Percentiles rank a stretch among this genome's conserved stretches.
phyloP scores from a whole-genome alignment of 768 basidiomycete species.

The Asterophora parasitica region DNA sequence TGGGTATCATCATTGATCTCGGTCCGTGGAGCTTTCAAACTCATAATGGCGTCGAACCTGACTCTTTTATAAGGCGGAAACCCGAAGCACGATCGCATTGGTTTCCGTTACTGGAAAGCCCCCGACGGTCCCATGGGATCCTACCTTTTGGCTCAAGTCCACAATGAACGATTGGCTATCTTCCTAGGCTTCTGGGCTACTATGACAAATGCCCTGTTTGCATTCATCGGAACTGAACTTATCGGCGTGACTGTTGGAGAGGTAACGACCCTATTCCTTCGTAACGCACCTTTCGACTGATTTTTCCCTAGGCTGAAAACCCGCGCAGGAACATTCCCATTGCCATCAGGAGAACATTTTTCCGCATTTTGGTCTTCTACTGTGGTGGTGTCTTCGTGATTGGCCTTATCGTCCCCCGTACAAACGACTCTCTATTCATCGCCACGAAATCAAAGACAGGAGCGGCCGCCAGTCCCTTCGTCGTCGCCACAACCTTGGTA shows the following conservation, averaged over 20 bases:
- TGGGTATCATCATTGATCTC: conserved; percentile 62
- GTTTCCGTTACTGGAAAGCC: conserved; percentile 44
- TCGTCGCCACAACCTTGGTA: conserved; percentile 43
- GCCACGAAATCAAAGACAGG: conserved; percentile 42
- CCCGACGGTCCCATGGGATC: conserved; percentile 55
- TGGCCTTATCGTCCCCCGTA: conserved; percentile 64
- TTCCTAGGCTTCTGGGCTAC: conserved; percentile 74
- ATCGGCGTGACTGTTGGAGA: conserved; percentile 65
- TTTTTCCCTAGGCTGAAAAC: conserved; percentile 49
- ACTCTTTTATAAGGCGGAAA: conserved; percentile 44
- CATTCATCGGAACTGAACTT: conserved; percentile 71
- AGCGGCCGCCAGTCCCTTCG: conserved; percentile 63
- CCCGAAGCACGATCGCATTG: conserved; percentile 41
- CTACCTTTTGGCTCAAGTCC: conserved; percentile 45
- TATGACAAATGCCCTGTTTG: conserved; percentile 68
- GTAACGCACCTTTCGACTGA: conserved; percentile 1
- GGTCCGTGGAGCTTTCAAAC: conserved; percentile 34
- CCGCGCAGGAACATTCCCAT: conserved; percentile 70
- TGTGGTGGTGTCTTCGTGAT: conserved; percentile 70
- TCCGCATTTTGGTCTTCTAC: conserved; percentile 55
- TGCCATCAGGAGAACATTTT: conserved; percentile 64
- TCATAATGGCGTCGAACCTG: conserved; percentile 27
- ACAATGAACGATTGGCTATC: conserved; percentile 42
- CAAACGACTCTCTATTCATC: conserved; percentile 41
- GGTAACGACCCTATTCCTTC: conserved; percentile 14